Base-by-base conservation (phyloP, 2,329 filamentous ascomycete species). In the Ceratocystis destructans region DNA sequence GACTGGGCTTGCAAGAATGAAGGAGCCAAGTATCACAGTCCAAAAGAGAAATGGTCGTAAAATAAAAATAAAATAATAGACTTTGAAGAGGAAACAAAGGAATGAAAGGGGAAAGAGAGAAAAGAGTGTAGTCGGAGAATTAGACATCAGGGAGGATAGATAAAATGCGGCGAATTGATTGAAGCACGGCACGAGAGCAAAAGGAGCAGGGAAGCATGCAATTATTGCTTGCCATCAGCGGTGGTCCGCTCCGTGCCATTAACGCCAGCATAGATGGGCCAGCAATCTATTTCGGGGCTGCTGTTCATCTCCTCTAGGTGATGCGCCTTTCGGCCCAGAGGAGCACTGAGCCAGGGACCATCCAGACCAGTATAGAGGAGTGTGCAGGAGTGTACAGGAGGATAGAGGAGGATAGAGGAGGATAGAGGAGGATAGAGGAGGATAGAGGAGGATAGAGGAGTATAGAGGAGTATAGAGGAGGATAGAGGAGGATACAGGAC, bases 61-160 rank as follows among this genome's bases (percentile, higher is more conserved):
- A 46, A 62, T 46, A 62, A 62, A 62, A 46, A 62, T 46, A 62
- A 62, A 59, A 59, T 59, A 59, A 59, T 59, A 59, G 55, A 31
- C 28, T 17, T 31, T 33, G 0, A 31, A n/a, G 55, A 59, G 55
- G 3, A 45, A 46, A 62, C 33, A 44, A 28, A 25, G 31, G 37
- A 41, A 15, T 41, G 3, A 41, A 37, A 5, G 37, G 10, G 37
- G 37, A 41, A 41, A 33, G 31, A 8, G 61, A 44, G 37, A 62
- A 62, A 44, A 62, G 17, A 61, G 31, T 3, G 25, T 15, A 17
- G 37, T 10, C 28, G 48, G 22, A 17, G 5, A 15, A 15, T 53
- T 25, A 25, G 5, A 41, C 37, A 41, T 15, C 10, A 41, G 37
- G 37, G 37, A 41, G 10, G 4, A 15, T 41, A 12, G 3, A 41